Evolutionary conservation across 495 filamentous ascomycete genomes (phyloP), one percentile per base, ranked within the genome.

Genomic region (Hypoxylon subgilvum): DNA sequence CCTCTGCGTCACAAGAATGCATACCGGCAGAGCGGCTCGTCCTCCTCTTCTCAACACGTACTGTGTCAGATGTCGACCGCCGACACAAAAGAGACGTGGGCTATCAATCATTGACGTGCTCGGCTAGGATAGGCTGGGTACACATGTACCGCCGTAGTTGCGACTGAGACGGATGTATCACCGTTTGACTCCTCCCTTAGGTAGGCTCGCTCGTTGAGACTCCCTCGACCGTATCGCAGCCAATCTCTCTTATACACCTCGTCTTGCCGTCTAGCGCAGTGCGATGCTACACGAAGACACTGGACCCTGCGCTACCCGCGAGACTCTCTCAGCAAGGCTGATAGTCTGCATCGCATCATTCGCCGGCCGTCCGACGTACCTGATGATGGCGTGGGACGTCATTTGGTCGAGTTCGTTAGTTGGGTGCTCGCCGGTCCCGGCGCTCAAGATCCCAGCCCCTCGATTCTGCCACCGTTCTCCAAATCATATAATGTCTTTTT

Each of bases 401-500:
- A 23, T 23, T 53, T 16, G 10, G 40, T 42, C 21, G 25, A 45
- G 12, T 38, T 55, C 44, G 7, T 51, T 25, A 12, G n/a, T n/a
- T 14, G 21, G 18, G 22, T n/a, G 10, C 18, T 48, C 41, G 53
- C 52, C 35, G 41, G 49, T 52, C 28, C 52, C 50, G 52, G 30
- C 40, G 17, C 23, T 23, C 27, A 6, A 43, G 13, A 23, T 14
- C 32, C 41, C 10, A 18, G 18, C 13, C 21, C 48, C 21, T 40
- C 34, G 27, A 17, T 18, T 39, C 12, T 48, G 10, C 27, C 34
- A 47, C 47, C 32, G 1, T 18, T 39, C 38, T 48, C 42, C 35
- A 35, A 52, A 53, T 39, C 21, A 31, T 41, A 47, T 35, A 40
- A 58, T 32, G 21, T 51, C 44, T 56, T 51, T 35, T 42, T 58